phyloP scores from a whole-genome alignment of 2,329 filamentous ascomycete species.

The Exophiala sp. region DNA sequence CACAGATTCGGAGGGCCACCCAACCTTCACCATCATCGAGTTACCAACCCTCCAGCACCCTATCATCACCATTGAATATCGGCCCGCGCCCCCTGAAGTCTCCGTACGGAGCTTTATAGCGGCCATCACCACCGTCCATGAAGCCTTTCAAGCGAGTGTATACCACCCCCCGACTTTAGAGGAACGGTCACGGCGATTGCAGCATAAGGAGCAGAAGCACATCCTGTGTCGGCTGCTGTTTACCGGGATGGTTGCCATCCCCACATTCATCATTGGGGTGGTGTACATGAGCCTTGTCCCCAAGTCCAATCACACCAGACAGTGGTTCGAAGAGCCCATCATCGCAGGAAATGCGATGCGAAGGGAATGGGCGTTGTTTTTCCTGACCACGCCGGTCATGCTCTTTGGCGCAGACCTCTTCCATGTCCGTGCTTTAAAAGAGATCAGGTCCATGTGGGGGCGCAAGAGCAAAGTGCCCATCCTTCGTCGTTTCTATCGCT shows the following conservation, averaged over 20 bases:
- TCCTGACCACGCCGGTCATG: conserved; percentile 79
- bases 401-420: conserved; percentile 82
- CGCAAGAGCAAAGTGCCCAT: conserved; percentile 66
- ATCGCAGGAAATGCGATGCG: conserved; percentile 64
- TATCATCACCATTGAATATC: conserved; percentile 65
- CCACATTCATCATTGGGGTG: conserved; percentile 80
- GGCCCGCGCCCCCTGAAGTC: conserved; percentile 59
- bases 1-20: conserved; percentile 32
- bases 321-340: conserved; percentile 65
- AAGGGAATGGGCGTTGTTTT: conserved; percentile 70
- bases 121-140: conserved; percentile 60
- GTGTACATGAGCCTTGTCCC: conserved; percentile 82
- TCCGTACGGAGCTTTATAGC: conserved; percentile 70
- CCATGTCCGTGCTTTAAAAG: conserved; percentile 71
- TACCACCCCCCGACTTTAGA: conserved; percentile 78
- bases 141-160: conserved; percentile 60
- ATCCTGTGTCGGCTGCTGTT: conserved; percentile 66
- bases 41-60: conserved; percentile 56
- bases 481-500: conserved; percentile 74
- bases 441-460: conserved; percentile 71
- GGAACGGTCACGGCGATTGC: conserved; percentile 69
- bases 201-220: conserved; percentile 60
- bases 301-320: conserved; percentile 50
- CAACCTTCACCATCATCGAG: conserved; percentile 45
- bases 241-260: conserved; percentile 64